Base-by-base conservation (phyloP, 805 yeast species). In the Torulaspora delbrueckii region DNA sequence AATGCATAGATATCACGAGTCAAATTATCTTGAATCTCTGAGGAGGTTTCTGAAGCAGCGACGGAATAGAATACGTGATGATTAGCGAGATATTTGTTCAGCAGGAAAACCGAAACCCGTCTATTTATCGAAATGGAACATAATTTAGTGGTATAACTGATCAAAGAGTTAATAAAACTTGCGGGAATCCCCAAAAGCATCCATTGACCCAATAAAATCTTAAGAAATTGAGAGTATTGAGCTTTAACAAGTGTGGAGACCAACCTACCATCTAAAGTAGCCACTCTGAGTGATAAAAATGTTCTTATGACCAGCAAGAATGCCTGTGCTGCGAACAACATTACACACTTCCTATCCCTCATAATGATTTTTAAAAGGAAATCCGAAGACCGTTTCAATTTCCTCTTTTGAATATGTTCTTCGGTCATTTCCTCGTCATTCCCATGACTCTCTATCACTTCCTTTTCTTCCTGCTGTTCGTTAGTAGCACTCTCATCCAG, bases 101-200 rank as follows among this genome's bases (percentile, higher is more conserved):
- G 71, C 37, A 90, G 70, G 52, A 75, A 73, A 14, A 74, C 69
- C 10, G 93, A 86, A 41, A 90, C 70, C 57, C 81, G 78, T 32
- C 72, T 66, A 53, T 95, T 76, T 53, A 87, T 76, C 27, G 75
- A 60, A 46, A 77, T 73, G 1, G 86, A 71, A 47, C 84, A 70
- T 42, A 78, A 70, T 48, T 73, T 75, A 36, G 81, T 81, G 2
- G 82, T 74, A 68, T 78, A 83, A 12, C 73, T 70, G 43, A 89
- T 73, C 43, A 85, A 63, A 0, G 95, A 78, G 57, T 89, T 87
- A 8, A 86, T 82, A 25, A 86, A 59, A 2, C 96, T 77, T 1
- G 96, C 93, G 0, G 98, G 98, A 8, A 88, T 62, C 8, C 96
- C 96, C 10, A 90, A 71, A 12, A 79, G 56, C 82, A 90, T 78